Conservation (phyloP, 768 basidiomycete genomes). For the Auriscalpium vulgare region DNA sequence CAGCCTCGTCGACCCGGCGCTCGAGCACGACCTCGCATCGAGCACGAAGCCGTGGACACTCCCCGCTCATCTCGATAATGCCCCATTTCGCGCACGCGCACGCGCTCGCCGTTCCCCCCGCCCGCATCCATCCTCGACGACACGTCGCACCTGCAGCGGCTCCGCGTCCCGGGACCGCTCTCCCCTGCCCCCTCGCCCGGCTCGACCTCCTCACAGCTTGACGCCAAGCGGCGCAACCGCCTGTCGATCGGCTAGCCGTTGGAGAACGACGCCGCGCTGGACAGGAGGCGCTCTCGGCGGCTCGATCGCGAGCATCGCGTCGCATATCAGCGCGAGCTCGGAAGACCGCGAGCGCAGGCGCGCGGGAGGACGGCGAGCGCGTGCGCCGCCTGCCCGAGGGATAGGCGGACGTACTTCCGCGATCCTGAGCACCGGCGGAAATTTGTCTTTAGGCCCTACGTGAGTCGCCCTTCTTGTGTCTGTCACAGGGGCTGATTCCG, state of each 20-base stretch:
- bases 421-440: slow-evolving; percentile 44
- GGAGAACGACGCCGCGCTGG: neutral
- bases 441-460: slow-evolving; percentile 58
- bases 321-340: neutral
- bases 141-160: slow-evolving; percentile 36
- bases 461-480: slow-evolving; percentile 24
- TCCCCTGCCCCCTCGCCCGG: slow-evolving; percentile 1
- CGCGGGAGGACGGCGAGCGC: slow-evolving; percentile 5
- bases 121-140: slow-evolving; percentile 44
- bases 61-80: slow-evolving; percentile 77
- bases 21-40: slow-evolving; percentile 76
- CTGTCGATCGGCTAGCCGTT: neutral
- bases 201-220: neutral
- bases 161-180: slow-evolving; percentile 11
- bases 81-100: slow-evolving; percentile 59
- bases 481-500: neutral
- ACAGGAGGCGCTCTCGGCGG: slow-evolving; percentile 1
- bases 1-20: slow-evolving; percentile 53
- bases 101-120: slow-evolving; percentile 39
- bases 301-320: neutral
- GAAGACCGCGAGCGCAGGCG: slow-evolving; percentile 3
- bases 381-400: slow-evolving; percentile 18
- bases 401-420: slow-evolving; percentile 62
- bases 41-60: slow-evolving; percentile 83
- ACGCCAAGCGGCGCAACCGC: no score